Evolutionary conservation across 768 basidiomycete species (phyloP).

Genomic region (Cystoderma amianthinum): DNA sequence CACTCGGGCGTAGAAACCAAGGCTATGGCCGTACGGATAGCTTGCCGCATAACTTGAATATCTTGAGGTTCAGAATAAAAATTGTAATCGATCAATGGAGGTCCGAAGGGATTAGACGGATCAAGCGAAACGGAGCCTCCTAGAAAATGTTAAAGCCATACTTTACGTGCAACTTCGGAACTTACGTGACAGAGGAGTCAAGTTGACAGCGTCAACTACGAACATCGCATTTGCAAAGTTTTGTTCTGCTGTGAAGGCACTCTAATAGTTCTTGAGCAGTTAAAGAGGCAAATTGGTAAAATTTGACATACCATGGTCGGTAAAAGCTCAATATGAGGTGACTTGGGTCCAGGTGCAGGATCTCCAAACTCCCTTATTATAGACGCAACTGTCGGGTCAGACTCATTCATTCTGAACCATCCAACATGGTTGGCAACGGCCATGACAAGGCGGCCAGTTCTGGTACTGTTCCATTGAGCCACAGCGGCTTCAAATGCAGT

Average conservation of each 20-base stretch:
- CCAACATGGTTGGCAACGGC: conserved; percentile 9
- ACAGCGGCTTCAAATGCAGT: conserved; percentile 5
- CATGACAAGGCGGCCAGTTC: conserved; percentile 15
- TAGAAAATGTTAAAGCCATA: no score
- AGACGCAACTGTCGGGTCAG: conserved; percentile 6
- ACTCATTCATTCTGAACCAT: conserved; percentile 13
- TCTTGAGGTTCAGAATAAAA: neutral
- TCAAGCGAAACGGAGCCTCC: neutral
- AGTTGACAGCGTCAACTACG: neutral
- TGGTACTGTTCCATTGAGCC: conserved; percentile 15
- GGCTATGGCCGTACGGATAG: neutral
- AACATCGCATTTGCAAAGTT: neutral
- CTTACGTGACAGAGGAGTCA: neutral
- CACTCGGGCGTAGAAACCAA: neutral
- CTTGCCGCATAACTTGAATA: neutral
- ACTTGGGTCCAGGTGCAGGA: conserved; percentile 18
- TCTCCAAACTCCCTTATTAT: conserved; percentile 13
- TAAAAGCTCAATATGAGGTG: conserved; percentile 20
- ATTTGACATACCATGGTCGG: conserved; percentile 10
- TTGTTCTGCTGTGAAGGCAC: neutral
- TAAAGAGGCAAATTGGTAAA: neutral
- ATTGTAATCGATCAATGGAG: neutral
- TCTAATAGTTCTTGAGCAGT: neutral
- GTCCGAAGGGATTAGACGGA: neutral
- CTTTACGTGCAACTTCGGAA: no score